Evolutionary conservation across 306 rosid species (phyloP), one percentile per base, ranked within the genome.

Genomic region (Spatholobus suberectus): DNA sequence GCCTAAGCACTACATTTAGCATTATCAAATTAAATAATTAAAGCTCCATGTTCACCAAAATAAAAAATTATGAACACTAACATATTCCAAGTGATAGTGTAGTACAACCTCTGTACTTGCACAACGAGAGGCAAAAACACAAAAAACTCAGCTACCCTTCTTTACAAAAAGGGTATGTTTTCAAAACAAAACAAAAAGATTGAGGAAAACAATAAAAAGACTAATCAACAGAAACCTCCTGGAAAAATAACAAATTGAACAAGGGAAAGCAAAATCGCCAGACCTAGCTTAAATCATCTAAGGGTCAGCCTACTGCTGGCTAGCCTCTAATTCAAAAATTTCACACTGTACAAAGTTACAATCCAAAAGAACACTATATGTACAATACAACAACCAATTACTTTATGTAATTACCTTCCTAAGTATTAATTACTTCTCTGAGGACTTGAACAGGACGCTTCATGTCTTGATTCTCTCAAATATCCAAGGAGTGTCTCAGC

Each of bases 401-500:
- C 86, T 34, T 43, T 8, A 82, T 89, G 71, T 38, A 67, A 82
- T 88, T 75, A 77, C 83, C 87, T 84, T 65, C 85, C 81, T 80
- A 89, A 21, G 24, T 49, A 59, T 61, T 69, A 82, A 83, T 10
- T 37, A 47, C 12, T 40, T 75, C 80, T 79, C 81, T 78, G 87
- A 58, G 92, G 86, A 80, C 85, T 85, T 77, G 94, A 90, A 75
- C 90, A 84, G 8, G 94, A 83, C 7, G 90, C 89, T 83, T 91
- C 96, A 57, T 89, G 94, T 68, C 97, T 91, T 65, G 92, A 87
- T 85, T 93, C 96, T 88, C 97, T 93, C 88, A 93, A 67, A 58
- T 90, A 91, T 65, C 87, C 89, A 85, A 93, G 97, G 51, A 93
- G 96, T 6, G 92, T 91, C 82, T 93, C 96, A 15, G 96, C 96